A percentile compares a stretch with the other conserved stretches of the same genome.
Evolutionary conservation across 2,329 filamentous ascomycete species (phyloP).

Genomic region (Penicillium sp.): DNA sequence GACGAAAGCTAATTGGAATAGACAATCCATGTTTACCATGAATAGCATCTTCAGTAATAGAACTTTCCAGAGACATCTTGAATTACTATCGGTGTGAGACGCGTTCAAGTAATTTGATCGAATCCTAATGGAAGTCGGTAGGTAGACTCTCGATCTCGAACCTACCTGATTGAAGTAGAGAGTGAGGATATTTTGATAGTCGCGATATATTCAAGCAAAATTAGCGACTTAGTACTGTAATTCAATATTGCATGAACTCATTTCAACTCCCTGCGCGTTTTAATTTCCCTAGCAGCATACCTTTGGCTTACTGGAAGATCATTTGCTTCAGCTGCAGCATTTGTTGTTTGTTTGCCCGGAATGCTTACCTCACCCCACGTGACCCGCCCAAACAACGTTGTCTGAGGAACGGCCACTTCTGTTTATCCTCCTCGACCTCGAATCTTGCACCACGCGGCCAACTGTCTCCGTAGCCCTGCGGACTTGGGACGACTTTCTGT

Average conservation of each 20-base stretch:
- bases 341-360: constrained; percentile 27
- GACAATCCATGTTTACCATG: background rate
- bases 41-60: no score
- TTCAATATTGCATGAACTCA: background rate
- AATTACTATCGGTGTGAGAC: background rate
- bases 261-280: background rate
- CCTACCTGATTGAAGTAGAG: background rate
- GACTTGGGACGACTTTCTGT: constrained; percentile 17
- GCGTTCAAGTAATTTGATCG: background rate
- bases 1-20: background rate
- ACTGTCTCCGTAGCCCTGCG: constrained; percentile 18
- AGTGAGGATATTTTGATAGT: background rate
- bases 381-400: constrained; percentile 46
- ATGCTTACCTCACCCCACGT: constrained; percentile 43
- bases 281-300: background rate
- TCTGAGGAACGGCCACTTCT: constrained; percentile 51
- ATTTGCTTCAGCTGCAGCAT: background rate
- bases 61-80: no score
- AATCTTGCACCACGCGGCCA: constrained; percentile 31
- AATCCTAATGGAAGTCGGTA: background rate
- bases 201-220: background rate
- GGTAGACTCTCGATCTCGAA: background rate
- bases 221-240: background rate
- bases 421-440: constrained; percentile 45
- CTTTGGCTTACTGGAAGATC: background rate